A percentile compares a stretch with the other conserved stretches of the same genome.
These are phyloP conservation scores for Meira miltonrushii DNA, from an alignment of 1,284 basidiomycete genomes.

Conservation along the genomic window DNA sequence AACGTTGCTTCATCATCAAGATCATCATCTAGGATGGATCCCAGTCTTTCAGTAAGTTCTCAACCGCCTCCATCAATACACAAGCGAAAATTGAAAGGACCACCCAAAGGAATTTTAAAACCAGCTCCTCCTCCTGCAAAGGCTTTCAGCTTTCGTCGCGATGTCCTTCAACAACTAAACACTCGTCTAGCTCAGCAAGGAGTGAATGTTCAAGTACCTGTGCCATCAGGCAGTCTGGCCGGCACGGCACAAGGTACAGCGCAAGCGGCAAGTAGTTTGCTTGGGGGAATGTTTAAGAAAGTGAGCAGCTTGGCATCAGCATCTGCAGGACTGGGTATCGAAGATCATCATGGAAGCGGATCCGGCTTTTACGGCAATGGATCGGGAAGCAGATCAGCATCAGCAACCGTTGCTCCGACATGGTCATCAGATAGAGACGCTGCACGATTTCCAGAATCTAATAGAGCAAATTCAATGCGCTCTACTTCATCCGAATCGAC, in stretches of 20 bases:
- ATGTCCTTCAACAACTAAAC: conserved; percentile 45
- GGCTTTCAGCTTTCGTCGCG: conserved; percentile 42
- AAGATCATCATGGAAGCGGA: not conserved
- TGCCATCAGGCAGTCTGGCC: conserved; percentile 21
- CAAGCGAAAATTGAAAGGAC: conserved; percentile 6
- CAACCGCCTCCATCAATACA: conserved; percentile 7
- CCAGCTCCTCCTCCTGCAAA: conserved; percentile 35
- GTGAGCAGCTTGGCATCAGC: conserved; percentile 30
- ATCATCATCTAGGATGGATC: too few relatives aligned
- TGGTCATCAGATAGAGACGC: conserved; percentile 7
- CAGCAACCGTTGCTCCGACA: conserved; percentile 6
- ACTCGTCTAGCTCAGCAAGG: conserved; percentile 47
- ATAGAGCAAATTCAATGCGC: not conserved
- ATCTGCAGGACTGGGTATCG: not conserved
- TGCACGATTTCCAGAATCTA: conserved; percentile 1
- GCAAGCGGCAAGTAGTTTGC: conserved; percentile 28
- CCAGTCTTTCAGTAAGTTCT: too few relatives aligned
- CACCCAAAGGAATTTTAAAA: conserved; percentile 37
- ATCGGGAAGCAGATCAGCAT: not conserved
- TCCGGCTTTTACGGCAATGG: not conserved
- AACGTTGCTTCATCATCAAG: too few relatives aligned
- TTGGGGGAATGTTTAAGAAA: conserved; percentile 40
- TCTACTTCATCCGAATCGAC: conserved; percentile 1
- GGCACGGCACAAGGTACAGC: conserved; percentile 19
- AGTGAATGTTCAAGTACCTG: conserved; percentile 44